Base-by-base conservation (phyloP, 805 yeast species). In the Pichia manshurica region DNA sequence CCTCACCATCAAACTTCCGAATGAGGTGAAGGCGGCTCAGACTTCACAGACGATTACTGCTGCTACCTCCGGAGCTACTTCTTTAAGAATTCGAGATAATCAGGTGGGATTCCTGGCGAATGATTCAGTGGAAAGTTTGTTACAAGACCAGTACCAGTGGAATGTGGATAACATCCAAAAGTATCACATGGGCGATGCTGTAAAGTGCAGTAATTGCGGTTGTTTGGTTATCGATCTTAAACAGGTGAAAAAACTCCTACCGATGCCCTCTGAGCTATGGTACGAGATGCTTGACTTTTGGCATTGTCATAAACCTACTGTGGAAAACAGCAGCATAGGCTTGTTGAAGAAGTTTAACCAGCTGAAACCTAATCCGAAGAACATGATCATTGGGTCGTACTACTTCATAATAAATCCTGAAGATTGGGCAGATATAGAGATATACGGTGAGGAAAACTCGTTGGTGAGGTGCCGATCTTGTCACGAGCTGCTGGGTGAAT, bases 261-360 rank as follows among this genome's bases (percentile, higher is more conserved):
- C 86, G 34, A 77, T 91, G 81, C 99, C 99, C 0, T 84, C 95
- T 1, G 97, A 89, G 59, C 70, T 79, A 42, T 91, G 99, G 99
- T 79, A 84, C 13, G 99, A 91, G 61, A 69, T 93, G 75, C 84
- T 91, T 95, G 98, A 91, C 49, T 85, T 84, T 54, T 91, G 99
- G 99, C 97, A 91, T 62, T 91, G 99, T 61, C 97, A 91, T 60
- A 84, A 84, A 57, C 95, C 95, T 0, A 49, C 53, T 16, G 44
- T 47, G 1, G 59, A 58, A 23, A 15, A 23, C 25, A 21, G 15
- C 16, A 34, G 22, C 16, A 8, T 15, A 2, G 33, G 29, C n/a
- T 13, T 32, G n/a, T 7, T 39, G 15, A 39, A 58, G 31, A 68
- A 73, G 48, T 70, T 69, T 53, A 73, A 74, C 7, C 59, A 62